phyloP scores from a whole-genome alignment of 2,329 filamentous ascomycete genomes.

The Kalmusia sp. region DNA sequence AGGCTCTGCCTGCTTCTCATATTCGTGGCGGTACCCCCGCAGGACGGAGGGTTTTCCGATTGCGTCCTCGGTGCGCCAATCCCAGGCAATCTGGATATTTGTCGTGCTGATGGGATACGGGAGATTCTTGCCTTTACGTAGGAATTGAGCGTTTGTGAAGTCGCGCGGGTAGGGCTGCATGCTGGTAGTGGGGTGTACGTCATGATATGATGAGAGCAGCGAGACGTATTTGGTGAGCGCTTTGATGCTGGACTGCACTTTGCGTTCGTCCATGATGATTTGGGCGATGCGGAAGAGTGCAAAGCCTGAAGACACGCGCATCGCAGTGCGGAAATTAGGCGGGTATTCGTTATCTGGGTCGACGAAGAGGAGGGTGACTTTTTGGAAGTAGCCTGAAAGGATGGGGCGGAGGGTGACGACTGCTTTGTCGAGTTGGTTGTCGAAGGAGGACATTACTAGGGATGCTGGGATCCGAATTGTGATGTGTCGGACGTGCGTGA shows the following conservation, averaged over 20 bases:
- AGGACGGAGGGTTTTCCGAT: background rate
- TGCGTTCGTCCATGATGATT: conserved; percentile 2
- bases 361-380: conserved; percentile 2
- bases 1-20: background rate
- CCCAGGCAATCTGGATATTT: conserved; percentile 1
- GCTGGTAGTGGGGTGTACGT: background rate
- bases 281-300: conserved; percentile 1
- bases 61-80: background rate
- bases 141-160: background rate
- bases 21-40: background rate
- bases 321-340: background rate
- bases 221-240: background rate
- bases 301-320: background rate
- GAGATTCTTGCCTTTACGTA: background rate
- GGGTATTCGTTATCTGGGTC: conserved; percentile 2
- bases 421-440: conserved; percentile 1
- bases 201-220: background rate
- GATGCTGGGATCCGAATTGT: background rate
- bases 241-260: background rate
- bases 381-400: conserved; percentile 1
- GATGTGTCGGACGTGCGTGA: background rate
- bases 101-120: background rate
- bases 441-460: background rate
- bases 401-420: background rate
- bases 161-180: background rate